These are phyloP conservation scores for Penicillium alfredii DNA, from an alignment of 495 filamentous ascomycete species.

Conservation along the genomic window DNA sequence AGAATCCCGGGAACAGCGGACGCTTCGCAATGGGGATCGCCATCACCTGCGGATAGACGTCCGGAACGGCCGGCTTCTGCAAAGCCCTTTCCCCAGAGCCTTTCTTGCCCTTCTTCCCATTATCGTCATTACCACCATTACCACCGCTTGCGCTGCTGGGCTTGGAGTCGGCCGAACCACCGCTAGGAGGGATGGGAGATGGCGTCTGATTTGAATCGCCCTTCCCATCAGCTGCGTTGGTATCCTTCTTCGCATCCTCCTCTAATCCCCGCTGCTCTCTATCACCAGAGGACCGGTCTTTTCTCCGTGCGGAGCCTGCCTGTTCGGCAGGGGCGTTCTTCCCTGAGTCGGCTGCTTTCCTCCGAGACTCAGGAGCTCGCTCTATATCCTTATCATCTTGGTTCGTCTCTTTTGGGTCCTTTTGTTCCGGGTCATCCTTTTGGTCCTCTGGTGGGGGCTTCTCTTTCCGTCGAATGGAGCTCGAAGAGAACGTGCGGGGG, in stretches of 20 bases:
- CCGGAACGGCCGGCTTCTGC: constrained; percentile 81
- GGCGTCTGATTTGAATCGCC: constrained; percentile 38
- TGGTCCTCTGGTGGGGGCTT: constrained; percentile 37
- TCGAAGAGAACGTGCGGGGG: constrained; percentile 39
- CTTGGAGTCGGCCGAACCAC: constrained; percentile 39
- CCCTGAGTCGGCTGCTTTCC: constrained; percentile 32
- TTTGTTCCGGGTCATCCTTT: constrained; percentile 30
- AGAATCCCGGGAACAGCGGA: constrained; percentile 95
- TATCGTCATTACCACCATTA: constrained; percentile 45
- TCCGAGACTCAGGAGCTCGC: constrained; percentile 25
- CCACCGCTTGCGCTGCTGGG: constrained; percentile 44
- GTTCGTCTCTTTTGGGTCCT: constrained; percentile 25
- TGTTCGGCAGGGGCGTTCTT: constrained; percentile 27
- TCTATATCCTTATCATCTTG: constrained; percentile 32
- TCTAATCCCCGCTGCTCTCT: constrained; percentile 36
- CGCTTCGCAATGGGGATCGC: constrained; percentile 96
- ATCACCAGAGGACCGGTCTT: constrained; percentile 32
- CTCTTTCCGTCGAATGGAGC: constrained; percentile 37
- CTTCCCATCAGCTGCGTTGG: constrained; percentile 32
- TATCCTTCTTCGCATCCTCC: constrained; percentile 39
- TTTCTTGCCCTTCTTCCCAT: constrained; percentile 57
- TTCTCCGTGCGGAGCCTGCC: constrained; percentile 29
- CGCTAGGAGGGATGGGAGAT: constrained; percentile 42
- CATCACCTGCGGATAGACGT: constrained; percentile 97
- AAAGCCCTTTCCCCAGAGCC: constrained; percentile 62